phyloP scores from a whole-genome alignment of 2,329 filamentous ascomycete species.

The Aspergillus sp. region DNA sequence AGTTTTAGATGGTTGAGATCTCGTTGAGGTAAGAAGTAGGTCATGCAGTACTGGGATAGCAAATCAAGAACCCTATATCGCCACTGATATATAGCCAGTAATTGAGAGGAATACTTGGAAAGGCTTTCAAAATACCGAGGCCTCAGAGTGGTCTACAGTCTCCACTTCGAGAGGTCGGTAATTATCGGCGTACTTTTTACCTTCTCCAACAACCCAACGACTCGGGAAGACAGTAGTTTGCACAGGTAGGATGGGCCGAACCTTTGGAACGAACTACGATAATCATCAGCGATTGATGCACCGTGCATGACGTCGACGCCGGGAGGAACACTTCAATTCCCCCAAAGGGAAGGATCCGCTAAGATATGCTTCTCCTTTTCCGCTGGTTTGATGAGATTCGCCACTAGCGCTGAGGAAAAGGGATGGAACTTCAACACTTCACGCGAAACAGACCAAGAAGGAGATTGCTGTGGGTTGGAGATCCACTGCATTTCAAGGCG shows the following conservation, averaged over 20 bases:
- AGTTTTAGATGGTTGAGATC: neutral
- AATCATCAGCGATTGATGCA: constrained; percentile 12
- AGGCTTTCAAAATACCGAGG: neutral
- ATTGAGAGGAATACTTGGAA: neutral
- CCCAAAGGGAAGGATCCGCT: constrained; percentile 12
- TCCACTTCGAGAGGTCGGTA: neutral
- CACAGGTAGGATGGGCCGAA: constrained; percentile 9
- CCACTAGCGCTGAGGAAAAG: constrained; percentile 4
- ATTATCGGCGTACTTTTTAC: neutral
- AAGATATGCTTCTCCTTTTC: constrained; percentile 9
- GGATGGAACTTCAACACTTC: neutral
- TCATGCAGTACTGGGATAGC: neutral
- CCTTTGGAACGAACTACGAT: constrained; percentile 3
- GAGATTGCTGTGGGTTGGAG: constrained; percentile 10
- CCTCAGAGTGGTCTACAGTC: neutral
- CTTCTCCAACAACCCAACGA: neutral
- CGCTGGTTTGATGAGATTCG: constrained; percentile 2
- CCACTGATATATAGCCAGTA: no score
- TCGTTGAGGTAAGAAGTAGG: neutral
- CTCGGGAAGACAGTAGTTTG: neutral
- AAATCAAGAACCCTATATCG: neutral
- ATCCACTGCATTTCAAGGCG: neutral
- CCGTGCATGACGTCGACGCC: constrained; percentile 22
- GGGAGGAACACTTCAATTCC: neutral
- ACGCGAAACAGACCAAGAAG: neutral